phyloP scores from a whole-genome alignment of 345 rosid genomes.

The Nephelium lappaceum region DNA sequence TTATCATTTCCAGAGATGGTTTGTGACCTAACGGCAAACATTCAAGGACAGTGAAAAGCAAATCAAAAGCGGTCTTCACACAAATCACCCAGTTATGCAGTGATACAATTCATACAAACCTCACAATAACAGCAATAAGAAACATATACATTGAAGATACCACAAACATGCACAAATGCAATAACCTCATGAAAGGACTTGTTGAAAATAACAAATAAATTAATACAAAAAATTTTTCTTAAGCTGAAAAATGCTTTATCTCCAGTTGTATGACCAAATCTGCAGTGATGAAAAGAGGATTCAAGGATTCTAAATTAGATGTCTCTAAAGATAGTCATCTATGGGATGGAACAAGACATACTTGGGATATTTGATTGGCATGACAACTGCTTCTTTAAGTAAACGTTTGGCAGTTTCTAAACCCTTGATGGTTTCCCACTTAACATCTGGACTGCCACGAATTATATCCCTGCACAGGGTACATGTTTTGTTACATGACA shows the following conservation, averaged over 20 bases:
- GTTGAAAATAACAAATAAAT: background rate
- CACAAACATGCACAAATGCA: no score
- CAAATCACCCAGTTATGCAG: background rate
- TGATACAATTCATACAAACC: background rate
- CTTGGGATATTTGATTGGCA: constrained; percentile 99
- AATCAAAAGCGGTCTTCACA: background rate
- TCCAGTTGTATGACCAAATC: background rate
- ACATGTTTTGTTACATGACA: background rate
- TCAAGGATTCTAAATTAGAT: background rate
- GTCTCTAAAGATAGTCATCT: background rate
- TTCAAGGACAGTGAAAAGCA: background rate
- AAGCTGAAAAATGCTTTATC: background rate
- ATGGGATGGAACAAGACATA: constrained; percentile 38
- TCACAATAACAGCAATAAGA: background rate
- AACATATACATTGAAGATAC: background rate
- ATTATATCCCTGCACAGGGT: constrained; percentile 73
- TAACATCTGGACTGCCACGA: constrained; percentile 90
- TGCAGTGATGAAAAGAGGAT: background rate
- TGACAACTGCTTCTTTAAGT: constrained; percentile 98
- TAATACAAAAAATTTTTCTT: no score
- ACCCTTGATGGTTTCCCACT: constrained; percentile 95
- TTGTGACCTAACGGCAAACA: background rate
- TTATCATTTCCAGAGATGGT: background rate
- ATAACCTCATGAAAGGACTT: background rate
- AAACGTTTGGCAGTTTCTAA: constrained; percentile 82